These are phyloP conservation scores for Blyttiomyces sp. DNA, from an alignment of 371 early-diverging fungal species.

Conservation along the genomic window DNA sequence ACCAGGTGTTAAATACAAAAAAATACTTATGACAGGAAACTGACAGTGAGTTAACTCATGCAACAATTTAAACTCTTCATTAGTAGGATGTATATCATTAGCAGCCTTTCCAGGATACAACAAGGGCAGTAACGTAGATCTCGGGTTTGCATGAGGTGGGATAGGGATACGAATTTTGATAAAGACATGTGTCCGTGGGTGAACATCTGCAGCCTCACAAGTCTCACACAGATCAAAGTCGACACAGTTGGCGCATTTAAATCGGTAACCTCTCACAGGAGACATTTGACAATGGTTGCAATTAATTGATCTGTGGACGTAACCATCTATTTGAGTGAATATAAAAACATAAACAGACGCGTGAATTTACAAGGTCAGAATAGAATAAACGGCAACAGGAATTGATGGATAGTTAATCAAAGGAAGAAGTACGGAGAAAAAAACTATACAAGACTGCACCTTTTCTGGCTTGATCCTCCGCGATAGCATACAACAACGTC, in stretches of 20 bases:
- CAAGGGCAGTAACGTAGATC: slow-evolving; percentile 69
- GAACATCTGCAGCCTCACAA: slow-evolving; percentile 79
- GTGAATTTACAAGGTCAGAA: not conserved
- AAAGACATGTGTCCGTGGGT: slow-evolving; percentile 79
- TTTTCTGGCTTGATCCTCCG: slow-evolving; percentile 84
- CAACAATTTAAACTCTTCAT: slow-evolving; percentile 40
- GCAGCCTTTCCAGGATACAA: slow-evolving; percentile 70
- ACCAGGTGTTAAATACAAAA: not conserved
- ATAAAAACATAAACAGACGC: not conserved
- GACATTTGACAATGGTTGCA: slow-evolving; percentile 85
- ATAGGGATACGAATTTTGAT: slow-evolving; percentile 89
- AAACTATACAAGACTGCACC: slow-evolving; percentile 42
- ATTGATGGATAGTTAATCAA: not conserved
- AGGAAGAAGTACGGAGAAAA: not conserved
- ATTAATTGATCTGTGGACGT: slow-evolving; percentile 83
- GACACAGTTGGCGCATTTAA: slow-evolving; percentile 90
- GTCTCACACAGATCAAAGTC: slow-evolving; percentile 92
- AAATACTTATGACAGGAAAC: slow-evolving; percentile 12
- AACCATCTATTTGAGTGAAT: slow-evolving; percentile 58
- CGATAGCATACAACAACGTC: slow-evolving; percentile 76
- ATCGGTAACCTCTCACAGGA: slow-evolving; percentile 88
- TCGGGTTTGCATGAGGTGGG: slow-evolving; percentile 90
- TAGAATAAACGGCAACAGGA: not conserved
- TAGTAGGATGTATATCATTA: not conserved
- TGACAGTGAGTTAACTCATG: slow-evolving; percentile 70